These are phyloP conservation scores for Ceratobasidium sp. DNA, from an alignment of 1,284 basidiomycete genomes.

Conservation along the genomic window DNA sequence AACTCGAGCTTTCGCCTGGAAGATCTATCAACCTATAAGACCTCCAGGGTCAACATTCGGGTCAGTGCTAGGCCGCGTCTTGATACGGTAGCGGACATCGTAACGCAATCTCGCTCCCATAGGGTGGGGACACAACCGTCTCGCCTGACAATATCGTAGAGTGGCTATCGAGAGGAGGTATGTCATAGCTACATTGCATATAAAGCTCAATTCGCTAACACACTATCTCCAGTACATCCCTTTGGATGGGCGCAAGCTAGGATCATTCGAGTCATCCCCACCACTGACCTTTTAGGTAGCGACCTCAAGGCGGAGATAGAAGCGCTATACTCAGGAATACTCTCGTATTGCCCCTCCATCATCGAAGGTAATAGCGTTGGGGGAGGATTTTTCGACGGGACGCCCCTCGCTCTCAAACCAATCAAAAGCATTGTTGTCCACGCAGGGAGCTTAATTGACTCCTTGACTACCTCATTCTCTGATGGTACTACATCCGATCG, in stretches of 20 bases:
- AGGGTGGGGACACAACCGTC: constrained; percentile 2
- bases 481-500: not conserved
- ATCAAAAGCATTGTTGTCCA: constrained; percentile 11
- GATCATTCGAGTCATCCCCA: constrained; percentile 25
- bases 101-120: not conserved
- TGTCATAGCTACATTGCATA: not conserved
- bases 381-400: not conserved
- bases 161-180: constrained; percentile 8
- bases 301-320: constrained; percentile 3
- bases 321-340: not conserved
- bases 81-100: no score
- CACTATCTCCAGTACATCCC: not conserved
- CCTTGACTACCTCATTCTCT: not conserved
- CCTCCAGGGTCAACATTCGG: not conserved
- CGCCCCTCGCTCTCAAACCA: not conserved
- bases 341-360: constrained; percentile 4
- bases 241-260: constrained; percentile 26
- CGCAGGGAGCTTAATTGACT: not conserved
- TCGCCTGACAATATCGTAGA: not conserved
- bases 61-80: not conserved
- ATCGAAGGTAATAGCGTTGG: not conserved
- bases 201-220: no score
- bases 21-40: constrained; percentile 2
- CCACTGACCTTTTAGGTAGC: not conserved
- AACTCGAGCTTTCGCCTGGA: not conserved